A percentile compares a stretch with the other conserved stretches of the same genome.
Conservation (phyloP, 1,284 basidiomycete genomes). For the Rhodotorula mucilaginosa region DNA sequence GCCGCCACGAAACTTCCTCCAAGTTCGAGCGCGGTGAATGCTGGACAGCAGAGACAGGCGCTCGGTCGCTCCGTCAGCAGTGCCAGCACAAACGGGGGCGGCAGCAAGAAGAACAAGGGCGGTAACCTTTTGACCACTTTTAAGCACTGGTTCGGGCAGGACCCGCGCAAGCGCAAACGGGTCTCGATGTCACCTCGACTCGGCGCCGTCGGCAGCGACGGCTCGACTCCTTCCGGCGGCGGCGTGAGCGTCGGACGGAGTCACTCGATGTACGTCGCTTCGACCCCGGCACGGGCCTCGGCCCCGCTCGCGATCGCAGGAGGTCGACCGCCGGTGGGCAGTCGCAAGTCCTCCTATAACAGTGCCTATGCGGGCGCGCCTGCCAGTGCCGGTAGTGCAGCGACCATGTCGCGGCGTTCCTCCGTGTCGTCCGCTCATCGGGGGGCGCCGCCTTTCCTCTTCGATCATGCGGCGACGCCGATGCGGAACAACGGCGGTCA, state of each 20-base stretch:
- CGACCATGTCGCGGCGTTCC: slow-evolving; percentile 45
- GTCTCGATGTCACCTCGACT: slow-evolving; percentile 12
- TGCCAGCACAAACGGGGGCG: slow-evolving; percentile 34
- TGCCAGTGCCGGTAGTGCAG: neutral
- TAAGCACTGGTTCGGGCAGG: slow-evolving; percentile 54
- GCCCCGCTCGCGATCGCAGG: neutral
- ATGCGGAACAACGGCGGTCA: neutral
- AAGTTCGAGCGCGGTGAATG: no score
- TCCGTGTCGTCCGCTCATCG: slow-evolving; percentile 45
- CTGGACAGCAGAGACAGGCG: neutral
- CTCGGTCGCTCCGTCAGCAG: slow-evolving; percentile 23
- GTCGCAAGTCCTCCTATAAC: slow-evolving; percentile 49
- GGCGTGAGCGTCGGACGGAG: slow-evolving; percentile 1
- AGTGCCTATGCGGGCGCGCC: slow-evolving; percentile 33
- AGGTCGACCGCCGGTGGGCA: slow-evolving; percentile 33
- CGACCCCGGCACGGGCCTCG: slow-evolving; percentile 18
- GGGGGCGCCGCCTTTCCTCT: slow-evolving; percentile 16
- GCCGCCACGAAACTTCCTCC: slow-evolving; percentile 1
- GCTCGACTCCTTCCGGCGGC: neutral
- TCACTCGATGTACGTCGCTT: slow-evolving; percentile 27
- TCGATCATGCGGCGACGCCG: slow-evolving; percentile 4
- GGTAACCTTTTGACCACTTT: slow-evolving; percentile 53
- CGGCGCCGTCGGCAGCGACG: neutral
- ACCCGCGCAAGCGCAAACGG: slow-evolving; percentile 48
- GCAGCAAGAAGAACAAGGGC: slow-evolving; percentile 43